phyloP scores from a whole-genome alignment of 257 asterid species.

The Solanum lycopersicoides region DNA sequence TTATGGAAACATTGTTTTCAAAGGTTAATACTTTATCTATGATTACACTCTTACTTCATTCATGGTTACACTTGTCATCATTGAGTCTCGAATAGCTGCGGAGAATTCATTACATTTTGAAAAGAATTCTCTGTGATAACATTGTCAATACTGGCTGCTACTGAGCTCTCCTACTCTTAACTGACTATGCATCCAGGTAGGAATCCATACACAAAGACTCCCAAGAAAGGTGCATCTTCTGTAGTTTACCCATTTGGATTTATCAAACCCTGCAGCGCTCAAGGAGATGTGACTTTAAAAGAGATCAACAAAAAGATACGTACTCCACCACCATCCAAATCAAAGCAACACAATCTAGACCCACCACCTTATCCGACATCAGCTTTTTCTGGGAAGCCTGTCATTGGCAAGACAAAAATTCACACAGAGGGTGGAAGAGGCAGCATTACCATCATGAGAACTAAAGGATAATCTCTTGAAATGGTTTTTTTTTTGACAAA shows the following conservation, averaged over 20 bases:
- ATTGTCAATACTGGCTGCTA: background rate
- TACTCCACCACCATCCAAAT: constrained; percentile 1
- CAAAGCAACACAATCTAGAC: background rate
- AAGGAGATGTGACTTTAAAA: constrained; percentile 24
- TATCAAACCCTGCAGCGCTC: constrained; percentile 19
- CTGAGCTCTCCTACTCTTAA: background rate
- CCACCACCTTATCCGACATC: constrained; percentile 20
- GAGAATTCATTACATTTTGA: background rate
- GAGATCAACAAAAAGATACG: constrained; percentile 22
- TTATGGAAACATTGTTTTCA: background rate
- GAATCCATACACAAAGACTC: constrained; percentile 1
- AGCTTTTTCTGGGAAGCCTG: constrained; percentile 29
- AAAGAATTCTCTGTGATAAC: background rate
- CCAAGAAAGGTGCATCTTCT: constrained; percentile 4
- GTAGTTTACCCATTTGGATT: constrained; percentile 24
- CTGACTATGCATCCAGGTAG: constrained; percentile 13
- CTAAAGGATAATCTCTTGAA: constrained; percentile 12
- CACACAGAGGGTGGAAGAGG: constrained; percentile 26
- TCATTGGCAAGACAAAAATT: constrained; percentile 18
- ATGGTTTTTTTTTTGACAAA: background rate
- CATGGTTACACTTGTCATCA: background rate
- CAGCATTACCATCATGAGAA: constrained; percentile 27
- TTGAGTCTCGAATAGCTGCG: background rate
- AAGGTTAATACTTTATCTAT: constrained; percentile 8
- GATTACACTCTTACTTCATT: background rate